Evolutionary conservation across 805 yeast species (phyloP).

Genomic region (Starmerella sp.): DNA sequence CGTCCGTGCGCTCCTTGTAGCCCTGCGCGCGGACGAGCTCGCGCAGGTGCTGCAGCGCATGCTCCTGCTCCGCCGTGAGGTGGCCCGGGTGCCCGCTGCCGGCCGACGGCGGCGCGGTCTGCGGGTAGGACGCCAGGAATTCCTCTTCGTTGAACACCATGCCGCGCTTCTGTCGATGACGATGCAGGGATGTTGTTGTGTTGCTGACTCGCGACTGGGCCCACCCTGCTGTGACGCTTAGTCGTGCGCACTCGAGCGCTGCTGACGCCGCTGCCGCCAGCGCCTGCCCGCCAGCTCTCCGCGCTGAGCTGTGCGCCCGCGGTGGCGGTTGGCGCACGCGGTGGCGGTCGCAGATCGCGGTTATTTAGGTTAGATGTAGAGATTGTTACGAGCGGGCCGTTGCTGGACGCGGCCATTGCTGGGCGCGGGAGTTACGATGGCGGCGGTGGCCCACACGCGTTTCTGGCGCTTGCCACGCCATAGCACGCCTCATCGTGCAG

Average conservation of each 20-base stretch:
- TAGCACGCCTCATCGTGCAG: too few species aligned
- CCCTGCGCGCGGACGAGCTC: slow-evolving; percentile 50
- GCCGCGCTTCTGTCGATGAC: not conserved
- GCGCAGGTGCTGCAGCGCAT: slow-evolving; percentile 47
- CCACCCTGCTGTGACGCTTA: not conserved
- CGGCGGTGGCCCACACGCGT: too few species aligned
- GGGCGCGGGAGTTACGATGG: too few species aligned
- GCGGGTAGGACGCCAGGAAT: slow-evolving; percentile 49
- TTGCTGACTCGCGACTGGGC: not conserved
- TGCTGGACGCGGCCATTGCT: too few species aligned
- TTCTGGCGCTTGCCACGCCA: too few species aligned
- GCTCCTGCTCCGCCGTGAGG: slow-evolving; percentile 56
- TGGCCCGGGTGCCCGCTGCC: slow-evolving; percentile 75
- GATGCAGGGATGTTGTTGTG: not conserved
- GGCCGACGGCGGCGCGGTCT: slow-evolving; percentile 47
- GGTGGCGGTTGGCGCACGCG: too few species aligned
- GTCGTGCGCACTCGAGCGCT: not conserved
- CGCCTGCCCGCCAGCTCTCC: too few species aligned
- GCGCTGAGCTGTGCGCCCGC: too few species aligned
- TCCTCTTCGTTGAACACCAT: slow-evolving; percentile 16
- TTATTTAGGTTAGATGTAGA: too few species aligned
- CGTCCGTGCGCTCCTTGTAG: slow-evolving; percentile 70
- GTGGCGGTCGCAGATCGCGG: too few species aligned
- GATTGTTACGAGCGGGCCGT: too few species aligned
- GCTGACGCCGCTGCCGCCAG: too few species aligned